Evolutionary conservation across 306 rosid genomes (phyloP), one percentile per base, ranked within the genome.

Genomic region (Aeschynomene evenia): DNA sequence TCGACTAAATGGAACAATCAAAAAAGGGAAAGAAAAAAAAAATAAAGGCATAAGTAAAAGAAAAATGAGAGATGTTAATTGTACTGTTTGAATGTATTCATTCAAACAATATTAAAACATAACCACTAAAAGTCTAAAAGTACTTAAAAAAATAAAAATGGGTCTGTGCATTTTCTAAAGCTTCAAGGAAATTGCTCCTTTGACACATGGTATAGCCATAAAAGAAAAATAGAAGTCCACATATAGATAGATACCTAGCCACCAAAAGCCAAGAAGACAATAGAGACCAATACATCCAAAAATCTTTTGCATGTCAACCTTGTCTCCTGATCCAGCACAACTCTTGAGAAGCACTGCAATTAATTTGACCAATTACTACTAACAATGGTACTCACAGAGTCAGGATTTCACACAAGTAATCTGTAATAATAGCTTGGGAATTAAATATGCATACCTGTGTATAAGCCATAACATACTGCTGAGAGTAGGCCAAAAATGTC

Each of bases 271-370:
- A 61, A 87, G 60, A 34, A 90, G 46, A 74, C 88, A 39, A 73
- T 80, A 90, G 79, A 90, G 88, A 79, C 96, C 96, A 66, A 90
- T 68, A 67, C 79, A 85, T 57, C 94, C 91, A 67, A 90, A 90
- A 68, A 87, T 37, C 82, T 85, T 87, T 72, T 87, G 91, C 71
- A 90, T 83, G 76, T 90, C 91, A 78, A 71, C 82, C 81, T 80
- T 78, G 61, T 83, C 81, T 50, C 89, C 91, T 50, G 91, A 80
- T 80, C 96, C 89, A 45, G 85, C 87, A 61, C 49, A 87, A 72
- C 81, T 85, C 81, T 84, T 90, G 34, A 90, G 91, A 70, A 90
- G 75, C 71, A 90, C 94, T 87, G 82, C 21, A 65, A 64, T 61
- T 48, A 66, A 54, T 73, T n/a, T 63, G 8, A 55, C 43, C 34